Base-by-base conservation (phyloP, 768 basidiomycete species). In the Amanita inopinata region DNA sequence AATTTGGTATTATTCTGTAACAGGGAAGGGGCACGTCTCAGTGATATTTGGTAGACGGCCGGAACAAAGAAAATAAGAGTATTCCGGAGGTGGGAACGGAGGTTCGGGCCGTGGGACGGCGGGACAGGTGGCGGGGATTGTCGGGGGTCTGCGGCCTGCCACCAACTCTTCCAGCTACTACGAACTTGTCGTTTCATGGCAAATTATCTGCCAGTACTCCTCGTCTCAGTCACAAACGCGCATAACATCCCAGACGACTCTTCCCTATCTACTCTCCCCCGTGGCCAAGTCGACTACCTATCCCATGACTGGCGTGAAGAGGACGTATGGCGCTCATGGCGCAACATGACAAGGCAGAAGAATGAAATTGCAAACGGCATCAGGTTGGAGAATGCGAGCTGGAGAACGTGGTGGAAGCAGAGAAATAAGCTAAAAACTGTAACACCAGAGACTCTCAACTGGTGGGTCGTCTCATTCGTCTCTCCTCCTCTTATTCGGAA, bases 381-480 rank as follows among this genome's bases (percentile, higher is more conserved):
- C 36, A 71, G 94, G 37, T 76, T 99, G 44, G 96, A 99, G 71
- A 99, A 99, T 56, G 96, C 96, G 6, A 89, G 85, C 47, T 99
- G 94, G 94, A 70, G 94, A 31, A 98, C 93, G 1, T 99, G 94
- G 94, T 97, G 93, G 83, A 97, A 98, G 65, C 93, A 97, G 74
- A 71, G 94, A 49, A 96, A 96, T 54, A 87, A 92, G 51, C 75
- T 99, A 48, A 88, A 83, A 67, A 99, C 94, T 0, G 73, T 99
- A 58, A 85, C 82, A 18, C 94, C 94, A 45, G 96, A 99, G 69
- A 96, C 93, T 3, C 78, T 99, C 53, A 99, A 99, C 61, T 99
- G 94, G 94, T 97, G 56, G 55, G 84, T 62, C 20, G 33, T 39
- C 3, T 7, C 33, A 20, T 35, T 15, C 15, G 14, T 31, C 36